A percentile compares a stretch with the other conserved stretches of the same genome.
These are phyloP conservation scores for Boletellus ananas DNA, from an alignment of 768 basidiomycete genomes.

Conservation along the genomic window DNA sequence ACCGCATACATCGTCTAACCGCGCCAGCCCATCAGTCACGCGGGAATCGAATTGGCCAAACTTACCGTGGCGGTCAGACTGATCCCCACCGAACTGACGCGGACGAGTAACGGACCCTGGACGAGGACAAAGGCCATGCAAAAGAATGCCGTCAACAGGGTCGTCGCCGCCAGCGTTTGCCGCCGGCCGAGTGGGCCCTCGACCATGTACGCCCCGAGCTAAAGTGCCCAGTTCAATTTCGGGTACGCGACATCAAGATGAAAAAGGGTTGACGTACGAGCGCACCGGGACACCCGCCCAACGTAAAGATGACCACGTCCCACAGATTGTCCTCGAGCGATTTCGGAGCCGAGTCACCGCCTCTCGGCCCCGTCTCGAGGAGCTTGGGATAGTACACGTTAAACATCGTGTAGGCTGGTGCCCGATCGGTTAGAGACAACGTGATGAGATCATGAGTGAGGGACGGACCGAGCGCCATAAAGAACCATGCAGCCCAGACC, in stretches of 20 bases:
- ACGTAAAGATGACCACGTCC: slow-evolving; percentile 83
- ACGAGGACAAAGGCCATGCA: slow-evolving; percentile 68
- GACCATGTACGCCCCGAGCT: slow-evolving; percentile 86
- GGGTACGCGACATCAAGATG: not conserved
- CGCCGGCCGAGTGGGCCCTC: slow-evolving; percentile 66
- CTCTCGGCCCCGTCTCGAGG: slow-evolving; percentile 51
- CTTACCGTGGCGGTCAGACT: slow-evolving; percentile 64
- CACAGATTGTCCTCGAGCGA: slow-evolving; percentile 63
- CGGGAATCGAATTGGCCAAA: not conserved
- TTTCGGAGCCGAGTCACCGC: slow-evolving; percentile 31
- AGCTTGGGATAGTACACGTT: slow-evolving; percentile 89
- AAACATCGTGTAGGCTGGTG: slow-evolving; percentile 84
- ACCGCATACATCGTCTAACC: slow-evolving; percentile 80
- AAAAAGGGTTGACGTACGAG: slow-evolving; percentile 48
- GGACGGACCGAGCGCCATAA: slow-evolving; percentile 68
- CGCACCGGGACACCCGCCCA: slow-evolving; percentile 83
- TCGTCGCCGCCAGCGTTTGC: slow-evolving; percentile 70
- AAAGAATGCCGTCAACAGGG: slow-evolving; percentile 70
- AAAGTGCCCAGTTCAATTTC: not conserved
- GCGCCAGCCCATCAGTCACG: not conserved
- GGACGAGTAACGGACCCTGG: slow-evolving; percentile 51
- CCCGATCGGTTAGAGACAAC: not conserved
- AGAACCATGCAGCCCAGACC: slow-evolving; percentile 75
- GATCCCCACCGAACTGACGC: slow-evolving; percentile 70
- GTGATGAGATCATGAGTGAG: no score